Evolutionary conservation across 352 stramenopile genomes (phyloP).

Genomic region (Thalassiosira mediterranea): DNA sequence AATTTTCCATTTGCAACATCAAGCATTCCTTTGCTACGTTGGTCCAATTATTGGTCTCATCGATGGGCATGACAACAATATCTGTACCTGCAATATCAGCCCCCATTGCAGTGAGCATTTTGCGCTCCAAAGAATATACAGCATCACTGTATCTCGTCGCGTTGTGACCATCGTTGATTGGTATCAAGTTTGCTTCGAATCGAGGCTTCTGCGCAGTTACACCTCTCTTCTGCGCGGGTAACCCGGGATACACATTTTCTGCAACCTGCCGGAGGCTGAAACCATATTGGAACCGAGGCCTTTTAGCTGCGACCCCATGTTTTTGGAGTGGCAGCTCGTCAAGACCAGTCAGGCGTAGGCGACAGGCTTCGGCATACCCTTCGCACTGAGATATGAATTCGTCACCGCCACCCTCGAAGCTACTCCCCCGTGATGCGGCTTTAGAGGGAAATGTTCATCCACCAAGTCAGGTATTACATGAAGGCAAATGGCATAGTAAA

Average conservation of each 20-base stretch:
- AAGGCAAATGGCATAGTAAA: background rate
- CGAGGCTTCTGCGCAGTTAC: background rate
- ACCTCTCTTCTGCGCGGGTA: too few relatives aligned
- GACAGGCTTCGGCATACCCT: conserved; percentile 3
- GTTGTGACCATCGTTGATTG: conserved; percentile 2
- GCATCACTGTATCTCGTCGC: conserved; percentile 1
- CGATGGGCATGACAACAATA: background rate
- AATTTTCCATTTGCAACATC: background rate
- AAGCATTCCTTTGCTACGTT: background rate
- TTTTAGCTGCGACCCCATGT: too few relatives aligned
- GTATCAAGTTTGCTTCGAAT: conserved; percentile 10
- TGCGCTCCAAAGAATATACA: background rate
- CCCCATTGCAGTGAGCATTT: conserved; percentile 1
- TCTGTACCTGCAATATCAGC: background rate
- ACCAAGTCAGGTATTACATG: background rate
- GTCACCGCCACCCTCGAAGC: background rate
- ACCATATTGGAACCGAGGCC: too few relatives aligned
- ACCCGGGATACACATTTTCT: too few relatives aligned
- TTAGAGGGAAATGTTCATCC: background rate
- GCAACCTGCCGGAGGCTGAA: too few relatives aligned
- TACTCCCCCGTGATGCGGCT: background rate
- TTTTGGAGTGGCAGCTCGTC: background rate
- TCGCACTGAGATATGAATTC: background rate
- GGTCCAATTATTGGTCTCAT: background rate
- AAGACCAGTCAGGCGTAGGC: background rate